These are phyloP conservation scores for Nicotiana tomentosiformis DNA, from an alignment of 257 asterid species.

Conservation along the genomic window DNA sequence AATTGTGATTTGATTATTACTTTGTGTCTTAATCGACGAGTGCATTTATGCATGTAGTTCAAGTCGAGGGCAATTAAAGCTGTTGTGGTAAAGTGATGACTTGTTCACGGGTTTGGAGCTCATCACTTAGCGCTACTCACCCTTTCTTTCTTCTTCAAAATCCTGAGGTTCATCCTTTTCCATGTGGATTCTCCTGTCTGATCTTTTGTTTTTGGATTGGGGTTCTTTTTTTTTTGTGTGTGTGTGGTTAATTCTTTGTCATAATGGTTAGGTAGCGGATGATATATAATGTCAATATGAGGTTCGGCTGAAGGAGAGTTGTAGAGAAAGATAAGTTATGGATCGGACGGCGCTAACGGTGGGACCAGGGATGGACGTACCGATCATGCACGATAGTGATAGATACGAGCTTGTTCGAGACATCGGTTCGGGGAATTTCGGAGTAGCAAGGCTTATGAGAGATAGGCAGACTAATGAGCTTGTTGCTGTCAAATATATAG, in stretches of 20 bases:
- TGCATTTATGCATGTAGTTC: too few relatives aligned
- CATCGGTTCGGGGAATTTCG: slow-evolving; percentile 93
- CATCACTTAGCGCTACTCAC: too few relatives aligned
- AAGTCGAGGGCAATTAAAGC: too few relatives aligned
- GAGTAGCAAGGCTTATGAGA: slow-evolving; percentile 91
- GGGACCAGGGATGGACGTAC: slow-evolving; percentile 76
- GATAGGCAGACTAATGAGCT: slow-evolving; percentile 76
- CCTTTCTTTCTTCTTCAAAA: too few relatives aligned
- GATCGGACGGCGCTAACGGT: slow-evolving; percentile 52
- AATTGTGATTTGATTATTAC: too few relatives aligned
- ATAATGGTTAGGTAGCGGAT: background rate
- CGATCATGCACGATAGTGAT: slow-evolving; percentile 86
- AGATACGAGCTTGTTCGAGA: slow-evolving; percentile 81
- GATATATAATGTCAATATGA: background rate
- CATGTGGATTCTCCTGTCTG: background rate
- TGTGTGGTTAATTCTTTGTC: background rate
- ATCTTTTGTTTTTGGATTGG: background rate
- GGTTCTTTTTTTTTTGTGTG: background rate
- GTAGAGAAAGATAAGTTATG: slow-evolving; percentile 23
- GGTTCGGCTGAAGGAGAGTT: background rate
- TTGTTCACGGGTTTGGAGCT: too few relatives aligned
- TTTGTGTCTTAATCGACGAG: too few relatives aligned
- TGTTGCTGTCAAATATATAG: slow-evolving; percentile 95
- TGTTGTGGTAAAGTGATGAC: too few relatives aligned
- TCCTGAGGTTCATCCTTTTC: too few relatives aligned